Evolutionary conservation across 192 early-diverging fungal species (phyloP), one percentile per base, ranked within the genome.

Genomic region (Phlyctochytrium arcticum): DNA sequence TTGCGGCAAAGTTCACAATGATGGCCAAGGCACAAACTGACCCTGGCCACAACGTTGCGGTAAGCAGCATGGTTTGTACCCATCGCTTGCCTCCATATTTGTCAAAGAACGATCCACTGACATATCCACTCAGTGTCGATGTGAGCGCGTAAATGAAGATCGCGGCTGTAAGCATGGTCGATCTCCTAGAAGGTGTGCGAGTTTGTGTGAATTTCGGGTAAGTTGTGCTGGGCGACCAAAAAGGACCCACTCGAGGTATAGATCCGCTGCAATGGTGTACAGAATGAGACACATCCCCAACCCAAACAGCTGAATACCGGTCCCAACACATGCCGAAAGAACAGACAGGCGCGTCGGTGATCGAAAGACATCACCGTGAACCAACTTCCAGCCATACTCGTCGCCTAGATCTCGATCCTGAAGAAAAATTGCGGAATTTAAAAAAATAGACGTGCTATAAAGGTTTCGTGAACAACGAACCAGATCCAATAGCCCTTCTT

Each of bases 301-400:
- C 2, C 56, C 39, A 24, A 59, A 32, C 36, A 83, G 54, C 59
- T 84, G 82, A 3, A 87, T 71, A 57, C 95, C 95, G 61, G 87
- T 93, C 29, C 94, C 95, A 23, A 92, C 67, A 32, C 92, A 79
- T 9, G 93, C 90, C 0, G 91, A 76, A 26, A 98, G 75, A 49
- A 89, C 74, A 60, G 88, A 85, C 48, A 86, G 76, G 31, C 87
- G 84, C 27, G 80, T 65, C 3, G 95, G 92, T 24, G 92, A 70
- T n/a, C 95, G 87, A 78, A 98, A 98, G n/a, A 98, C 90, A 73
- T 98, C 95, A 31, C 92, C 93, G 54, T 98, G 95, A 5, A 98
- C 91, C 31, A 92, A 85, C 75, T 96, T 98, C 95, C 95, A 98
- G 3, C 95, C 95, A 85, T 90, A 95, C 59, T 98, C 95, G 58